Evolutionary conservation across 257 asterid species (phyloP).

Genomic region (Nicotiana noctiflora): DNA sequence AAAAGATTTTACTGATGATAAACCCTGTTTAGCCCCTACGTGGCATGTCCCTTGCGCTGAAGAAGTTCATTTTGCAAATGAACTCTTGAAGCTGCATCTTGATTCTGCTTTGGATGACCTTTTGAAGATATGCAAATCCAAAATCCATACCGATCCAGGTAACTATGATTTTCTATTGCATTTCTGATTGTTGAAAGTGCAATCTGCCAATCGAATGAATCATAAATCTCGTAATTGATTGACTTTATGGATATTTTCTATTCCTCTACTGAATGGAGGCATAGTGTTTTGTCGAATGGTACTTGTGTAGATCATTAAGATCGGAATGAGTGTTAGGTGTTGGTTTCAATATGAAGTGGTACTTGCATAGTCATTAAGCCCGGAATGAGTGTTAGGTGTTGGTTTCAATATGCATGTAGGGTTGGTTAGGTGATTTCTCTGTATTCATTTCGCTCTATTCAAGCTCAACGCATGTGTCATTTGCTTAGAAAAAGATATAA

Average conservation of each 20-base stretch:
- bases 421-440: not conserved
- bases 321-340: not conserved
- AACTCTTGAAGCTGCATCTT: constrained; percentile 74
- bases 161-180: constrained; percentile 16
- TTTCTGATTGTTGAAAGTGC: constrained; percentile 5
- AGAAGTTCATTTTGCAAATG: constrained; percentile 84
- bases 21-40: constrained; percentile 53
- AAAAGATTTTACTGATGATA: constrained; percentile 55
- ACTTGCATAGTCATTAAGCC: not conserved
- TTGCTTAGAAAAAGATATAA: constrained; percentile 2
- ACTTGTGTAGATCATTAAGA: not conserved
- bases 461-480: not conserved
- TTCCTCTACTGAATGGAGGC: constrained; percentile 1
- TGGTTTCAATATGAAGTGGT: not conserved
- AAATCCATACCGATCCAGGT: constrained; percentile 93
- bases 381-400: not conserved
- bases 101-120: constrained; percentile 90
- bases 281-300: not conserved
- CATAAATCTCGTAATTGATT: not conserved
- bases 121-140: constrained; percentile 64
- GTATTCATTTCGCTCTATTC: not conserved
- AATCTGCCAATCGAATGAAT: not conserved
- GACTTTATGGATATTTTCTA: not conserved
- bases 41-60: constrained; percentile 90
- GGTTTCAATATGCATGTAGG: not conserved